These are phyloP conservation scores for Colletotrichum eleusines DNA, from an alignment of 2,329 filamentous ascomycete genomes.

Conservation along the genomic window DNA sequence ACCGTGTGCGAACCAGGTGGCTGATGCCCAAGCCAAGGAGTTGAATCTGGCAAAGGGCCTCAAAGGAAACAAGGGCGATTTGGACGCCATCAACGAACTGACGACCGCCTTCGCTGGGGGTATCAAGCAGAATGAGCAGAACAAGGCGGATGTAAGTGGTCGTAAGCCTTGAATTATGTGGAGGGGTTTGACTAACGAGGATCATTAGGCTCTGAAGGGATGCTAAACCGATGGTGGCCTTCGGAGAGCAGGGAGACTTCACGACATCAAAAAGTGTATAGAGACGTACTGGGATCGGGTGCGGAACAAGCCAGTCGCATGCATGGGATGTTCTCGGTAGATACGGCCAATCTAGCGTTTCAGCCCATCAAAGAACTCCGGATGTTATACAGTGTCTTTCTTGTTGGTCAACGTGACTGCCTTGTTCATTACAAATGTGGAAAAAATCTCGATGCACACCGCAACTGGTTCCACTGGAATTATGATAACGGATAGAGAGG, in stretches of 20 bases:
- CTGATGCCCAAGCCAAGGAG: slow-evolving; percentile 19
- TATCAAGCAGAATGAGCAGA: slow-evolving; percentile 42
- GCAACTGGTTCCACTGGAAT: background rate
- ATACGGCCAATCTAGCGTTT: slow-evolving; percentile 4
- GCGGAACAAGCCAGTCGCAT: background rate
- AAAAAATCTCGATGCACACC: background rate
- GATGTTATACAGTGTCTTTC: background rate
- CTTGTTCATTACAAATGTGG: too few species aligned
- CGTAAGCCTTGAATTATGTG: rapidly evolving
- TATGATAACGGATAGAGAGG: too few species aligned
- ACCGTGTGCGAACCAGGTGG: background rate
- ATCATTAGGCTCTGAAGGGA: background rate
- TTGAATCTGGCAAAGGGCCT: slow-evolving; percentile 14
- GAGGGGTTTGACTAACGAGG: background rate
- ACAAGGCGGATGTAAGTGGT: slow-evolving; percentile 19
- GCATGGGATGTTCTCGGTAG: background rate
- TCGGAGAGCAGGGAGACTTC: background rate
- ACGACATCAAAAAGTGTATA: background rate
- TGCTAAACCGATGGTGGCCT: background rate
- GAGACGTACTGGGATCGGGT: background rate
- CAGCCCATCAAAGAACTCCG: background rate
- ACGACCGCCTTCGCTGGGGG: slow-evolving; percentile 42
- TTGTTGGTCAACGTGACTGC: background rate
- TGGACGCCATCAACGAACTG: background rate
- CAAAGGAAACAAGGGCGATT: background rate